Evolutionary conservation across 495 filamentous ascomycete genomes (phyloP), one percentile per base, ranked within the genome.

Genomic region (Hyaloscypha finlandica): DNA sequence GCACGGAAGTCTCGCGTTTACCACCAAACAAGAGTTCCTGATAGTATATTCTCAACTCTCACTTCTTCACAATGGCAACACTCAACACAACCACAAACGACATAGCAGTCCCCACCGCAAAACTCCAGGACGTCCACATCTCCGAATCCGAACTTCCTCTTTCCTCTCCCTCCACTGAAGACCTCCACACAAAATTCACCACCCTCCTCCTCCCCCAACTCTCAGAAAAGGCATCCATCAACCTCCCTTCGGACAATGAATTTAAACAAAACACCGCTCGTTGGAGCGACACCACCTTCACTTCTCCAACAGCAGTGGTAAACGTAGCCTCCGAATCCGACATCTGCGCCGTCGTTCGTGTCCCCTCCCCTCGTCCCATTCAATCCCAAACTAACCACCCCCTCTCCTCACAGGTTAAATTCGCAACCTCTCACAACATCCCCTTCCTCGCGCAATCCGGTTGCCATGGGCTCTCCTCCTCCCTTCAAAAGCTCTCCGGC

Each of bases 391-490:
- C 53, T n/a, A 53, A 54, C 45, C 8, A 45, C 54, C 25, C 6
- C 19, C 9, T 22, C 39, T 25, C 25, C 25, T 25, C 25, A 25
- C 61, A 64, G 61, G n/a, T 64, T 3, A 64, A 64, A 64, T 64
- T 20, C 32, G 61, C 61, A 6, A 39, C 6, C 51, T 20, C 4
- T 8, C 48, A 31, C 32, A 39, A 20, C 6, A 37, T 66, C 39
- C 45, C 56, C 11, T 54, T 66, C 45, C 39, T 60, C 9, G 64
- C 64, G 1, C 56, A 60, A 16, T 25, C 31, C 16, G 64, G 64
- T 22, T 39, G 39, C 14, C 64, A 66, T 20, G 64, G 55, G 0
- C 51, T 42, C 16, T 45, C 14, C n/a, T 20, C 33, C 42, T 29
- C 56, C 11, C 20, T 66, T 2, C 42, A 48, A 19, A 48, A 48